Conservation (phyloP, 805 yeast genomes). For the Candida loeiensis region DNA sequence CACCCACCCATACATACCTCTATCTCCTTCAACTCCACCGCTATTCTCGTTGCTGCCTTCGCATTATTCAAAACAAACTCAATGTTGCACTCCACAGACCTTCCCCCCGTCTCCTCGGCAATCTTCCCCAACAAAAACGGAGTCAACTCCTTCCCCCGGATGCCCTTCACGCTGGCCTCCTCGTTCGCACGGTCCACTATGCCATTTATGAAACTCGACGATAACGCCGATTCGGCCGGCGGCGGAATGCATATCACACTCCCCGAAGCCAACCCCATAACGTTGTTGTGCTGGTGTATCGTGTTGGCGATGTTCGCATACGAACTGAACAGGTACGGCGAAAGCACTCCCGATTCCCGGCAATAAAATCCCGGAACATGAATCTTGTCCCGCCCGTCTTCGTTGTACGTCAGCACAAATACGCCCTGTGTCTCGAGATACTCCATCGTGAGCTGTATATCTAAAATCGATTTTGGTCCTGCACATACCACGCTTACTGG, state of each 20-base stretch:
- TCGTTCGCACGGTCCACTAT: conserved; percentile 57
- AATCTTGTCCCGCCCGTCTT: conserved; percentile 35
- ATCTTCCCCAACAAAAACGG: conserved; percentile 70
- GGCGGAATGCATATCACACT: conserved; percentile 81
- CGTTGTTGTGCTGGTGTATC: conserved; percentile 41
- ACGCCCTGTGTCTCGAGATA: conserved; percentile 90
- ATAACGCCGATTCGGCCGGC: conserved; percentile 59
- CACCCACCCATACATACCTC: conserved; percentile 20
- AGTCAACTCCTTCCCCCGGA: conserved; percentile 72
- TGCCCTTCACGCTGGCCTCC: conserved; percentile 50
- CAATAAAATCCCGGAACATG: conserved; percentile 80
- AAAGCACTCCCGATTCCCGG: conserved; percentile 65
- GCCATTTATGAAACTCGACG: conserved; percentile 45
- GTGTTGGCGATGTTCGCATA: conserved; percentile 61
- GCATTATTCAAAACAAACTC: conserved; percentile 80
- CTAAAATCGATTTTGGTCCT: conserved; percentile 85
- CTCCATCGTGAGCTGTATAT: conserved; percentile 77
- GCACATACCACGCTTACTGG: conserved; percentile 90
- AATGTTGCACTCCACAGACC: conserved; percentile 65
- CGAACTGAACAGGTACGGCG: conserved; percentile 62
- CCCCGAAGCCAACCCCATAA: conserved; percentile 60
- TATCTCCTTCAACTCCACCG: conserved; percentile 45
- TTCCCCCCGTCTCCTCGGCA: conserved; percentile 65
- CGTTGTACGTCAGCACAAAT: conserved; percentile 67
- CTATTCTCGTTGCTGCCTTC: conserved; percentile 61